A percentile compares a stretch with the other conserved stretches of the same genome.
phyloP scores from a whole-genome alignment of 31 red algal genomes.

The Odonthalia washingtoniensis region DNA sequence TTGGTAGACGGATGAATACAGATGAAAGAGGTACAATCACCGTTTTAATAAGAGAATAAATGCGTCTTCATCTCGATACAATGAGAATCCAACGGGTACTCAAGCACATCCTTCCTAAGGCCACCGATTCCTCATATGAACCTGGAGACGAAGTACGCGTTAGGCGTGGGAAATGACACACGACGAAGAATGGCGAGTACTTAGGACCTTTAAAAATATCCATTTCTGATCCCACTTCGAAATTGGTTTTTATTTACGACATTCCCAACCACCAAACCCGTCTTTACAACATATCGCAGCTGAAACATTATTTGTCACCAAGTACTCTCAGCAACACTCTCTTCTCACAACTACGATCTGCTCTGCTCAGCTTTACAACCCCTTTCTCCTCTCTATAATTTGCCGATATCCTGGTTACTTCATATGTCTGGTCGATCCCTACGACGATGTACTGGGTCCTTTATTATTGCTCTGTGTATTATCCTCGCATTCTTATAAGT shows the following conservation, averaged over 20 bases:
- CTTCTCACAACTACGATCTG: too few species aligned
- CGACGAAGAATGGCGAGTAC: constrained; percentile 45
- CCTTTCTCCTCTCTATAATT: too few species aligned
- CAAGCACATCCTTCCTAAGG: neutral
- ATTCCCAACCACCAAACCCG: neutral
- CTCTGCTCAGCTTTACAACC: neutral
- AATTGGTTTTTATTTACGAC: constrained; percentile 48
- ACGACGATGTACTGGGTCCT: too few species aligned
- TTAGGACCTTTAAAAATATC: too few species aligned
- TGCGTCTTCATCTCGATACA: neutral
- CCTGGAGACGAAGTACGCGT: constrained; percentile 21
- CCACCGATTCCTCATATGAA: neutral
- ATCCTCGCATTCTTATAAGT: too few species aligned
- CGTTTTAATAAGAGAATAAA: neutral
- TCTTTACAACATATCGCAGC: constrained; percentile 36
- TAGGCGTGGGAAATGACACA: constrained; percentile 47
- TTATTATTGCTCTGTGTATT: too few species aligned
- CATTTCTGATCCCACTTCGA: constrained; percentile 18
- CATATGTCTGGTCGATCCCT: too few species aligned
- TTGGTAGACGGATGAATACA: neutral
- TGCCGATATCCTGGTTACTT: too few species aligned
- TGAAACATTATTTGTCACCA: constrained; percentile 55
- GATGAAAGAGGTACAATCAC: neutral
- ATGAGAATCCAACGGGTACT: constrained; percentile 1
- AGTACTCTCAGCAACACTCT: too few species aligned